A percentile compares a stretch with the other conserved stretches of the same genome.
These are phyloP conservation scores for Aspergillus brunneoviolaceus DNA, from an alignment of 2,329 filamentous ascomycete genomes.

Conservation along the genomic window DNA sequence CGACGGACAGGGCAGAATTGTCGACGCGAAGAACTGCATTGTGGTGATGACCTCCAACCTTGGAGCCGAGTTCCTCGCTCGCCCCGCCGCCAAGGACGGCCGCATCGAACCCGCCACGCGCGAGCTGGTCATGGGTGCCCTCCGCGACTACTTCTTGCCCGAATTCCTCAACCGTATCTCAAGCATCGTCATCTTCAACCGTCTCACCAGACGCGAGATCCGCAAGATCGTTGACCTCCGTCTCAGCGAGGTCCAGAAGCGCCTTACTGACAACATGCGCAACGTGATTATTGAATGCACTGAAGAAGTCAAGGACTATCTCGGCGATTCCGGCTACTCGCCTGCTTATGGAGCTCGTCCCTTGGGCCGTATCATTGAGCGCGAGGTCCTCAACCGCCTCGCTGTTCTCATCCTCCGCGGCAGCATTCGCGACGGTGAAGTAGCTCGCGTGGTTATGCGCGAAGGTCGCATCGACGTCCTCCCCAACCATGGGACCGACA, in stretches of 20 bases:
- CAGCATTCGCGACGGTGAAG: constrained; percentile 80
- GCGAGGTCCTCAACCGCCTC: constrained; percentile 90
- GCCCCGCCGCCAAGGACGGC: constrained; percentile 74
- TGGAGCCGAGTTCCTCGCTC: constrained; percentile 87
- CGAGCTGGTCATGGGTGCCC: constrained; percentile 84
- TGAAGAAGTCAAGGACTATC: constrained; percentile 85
- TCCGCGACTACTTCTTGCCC: constrained; percentile 94
- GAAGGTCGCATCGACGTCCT: constrained; percentile 78
- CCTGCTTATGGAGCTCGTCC: constrained; percentile 93
- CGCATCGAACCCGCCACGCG: constrained; percentile 80
- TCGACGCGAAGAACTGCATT: constrained; percentile 97
- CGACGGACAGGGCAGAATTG: constrained; percentile 90
- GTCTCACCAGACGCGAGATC: constrained; percentile 84
- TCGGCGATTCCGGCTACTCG: constrained; percentile 88
- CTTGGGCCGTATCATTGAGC: constrained; percentile 86
- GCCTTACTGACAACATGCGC: constrained; percentile 78
- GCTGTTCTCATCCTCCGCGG: constrained; percentile 89
- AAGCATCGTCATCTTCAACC: constrained; percentile 97
- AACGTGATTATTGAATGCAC: constrained; percentile 83
- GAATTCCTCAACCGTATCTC: constrained; percentile 99
- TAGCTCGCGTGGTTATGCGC: constrained; percentile 73
- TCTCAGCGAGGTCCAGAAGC: constrained; percentile 83
- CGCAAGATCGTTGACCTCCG: constrained; percentile 93
- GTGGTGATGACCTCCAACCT: constrained; percentile 99
- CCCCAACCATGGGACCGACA: constrained; percentile 72